Evolutionary conservation across 1,139 yeast species (phyloP).

Genomic region (Debaryomyces coudertii): DNA sequence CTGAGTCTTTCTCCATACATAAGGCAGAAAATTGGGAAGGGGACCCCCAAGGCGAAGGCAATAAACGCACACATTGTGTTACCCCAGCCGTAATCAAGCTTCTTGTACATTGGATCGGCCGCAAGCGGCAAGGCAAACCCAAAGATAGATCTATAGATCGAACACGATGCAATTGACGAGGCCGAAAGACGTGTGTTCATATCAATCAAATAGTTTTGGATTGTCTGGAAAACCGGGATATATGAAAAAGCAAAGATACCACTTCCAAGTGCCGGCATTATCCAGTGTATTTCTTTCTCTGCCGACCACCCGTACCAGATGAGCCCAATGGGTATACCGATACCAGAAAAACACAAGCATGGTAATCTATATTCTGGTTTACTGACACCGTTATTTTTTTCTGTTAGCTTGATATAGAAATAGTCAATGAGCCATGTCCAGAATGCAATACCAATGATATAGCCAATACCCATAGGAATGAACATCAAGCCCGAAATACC

Average conservation of each 20-base stretch:
- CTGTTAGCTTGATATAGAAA: conserved; percentile 37
- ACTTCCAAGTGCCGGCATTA: conserved; percentile 60
- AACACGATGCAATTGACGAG: conserved; percentile 61
- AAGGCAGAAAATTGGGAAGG: conserved; percentile 62
- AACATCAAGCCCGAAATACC: conserved; percentile 64
- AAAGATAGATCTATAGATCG: conserved; percentile 59
- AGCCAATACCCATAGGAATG: conserved; percentile 57
- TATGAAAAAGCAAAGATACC: conserved; percentile 59
- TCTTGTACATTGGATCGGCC: conserved; percentile 46
- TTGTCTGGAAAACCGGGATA: conserved; percentile 59
- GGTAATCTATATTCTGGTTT: conserved; percentile 62
- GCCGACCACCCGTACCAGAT: conserved; percentile 71
- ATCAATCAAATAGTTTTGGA: conserved; percentile 64
- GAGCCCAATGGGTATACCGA: conserved; percentile 54
- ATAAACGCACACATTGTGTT: conserved; percentile 61
- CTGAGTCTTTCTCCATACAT: conserved; percentile 59
- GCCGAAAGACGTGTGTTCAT: conserved; percentile 70
- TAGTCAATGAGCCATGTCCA: conserved; percentile 49
- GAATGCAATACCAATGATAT: conserved; percentile 43
- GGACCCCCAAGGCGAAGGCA: conserved; percentile 59
- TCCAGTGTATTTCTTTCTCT: conserved; percentile 51
- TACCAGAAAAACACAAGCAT: conserved; percentile 45
- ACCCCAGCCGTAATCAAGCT: conserved; percentile 66
- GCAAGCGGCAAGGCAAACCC: conserved; percentile 61
- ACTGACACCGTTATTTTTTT: conserved; percentile 50